Evolutionary conservation across 164 flowering plant species (phyloP), one percentile per base, ranked within the genome.

Genomic region (Aristolochia californica): DNA sequence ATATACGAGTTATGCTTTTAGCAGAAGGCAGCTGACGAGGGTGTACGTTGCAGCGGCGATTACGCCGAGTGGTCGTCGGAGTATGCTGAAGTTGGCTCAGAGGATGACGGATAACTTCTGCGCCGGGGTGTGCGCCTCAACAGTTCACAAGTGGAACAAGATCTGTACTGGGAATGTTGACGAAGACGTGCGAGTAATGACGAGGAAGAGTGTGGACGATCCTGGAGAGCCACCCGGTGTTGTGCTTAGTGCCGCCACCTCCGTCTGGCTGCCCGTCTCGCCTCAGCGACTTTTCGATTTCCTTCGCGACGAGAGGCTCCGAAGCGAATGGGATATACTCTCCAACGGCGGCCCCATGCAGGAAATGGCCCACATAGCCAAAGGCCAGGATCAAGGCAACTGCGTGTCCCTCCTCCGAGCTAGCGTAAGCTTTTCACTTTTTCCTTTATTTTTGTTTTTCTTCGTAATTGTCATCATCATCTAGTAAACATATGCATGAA

Each of bases 331-430:
- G 98, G 98, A 91, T 74, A 91, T 91, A 4, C 66, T 91, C 4
- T 91, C 98, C 24, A 91, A 91, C 57, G 98, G 98, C 44, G 98
- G 95, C 10, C 98, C 98, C 40, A 91, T 91, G 98, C 98, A 88
- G 64, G 94, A 88, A 64, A 88, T 91, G 96, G 88, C 91, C 53
- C 95, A 83, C 73, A 82, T 91, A 16, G 91, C 89, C 71, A 91
- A 91, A 59, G 98, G 98, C 62, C 98, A 85, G 60, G 89, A 91
- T 63, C 91, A 79, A 21, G 95, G 95, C 77, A 91, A 91, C 80
- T 87, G 88, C 66, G 97, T 91, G 67, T 88, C 94, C 28, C 94
- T 91, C 48, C 93, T 91, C 2, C 84, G 98, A 2, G 84, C 94
- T 43, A 81, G 84, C 24, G 97, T 89, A 67, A 57, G 72, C 62